A percentile compares a stretch with the other conserved stretches of the same genome.
phyloP scores from a whole-genome alignment of 805 yeast genomes.

The Zygosaccharomyces bailii region DNA sequence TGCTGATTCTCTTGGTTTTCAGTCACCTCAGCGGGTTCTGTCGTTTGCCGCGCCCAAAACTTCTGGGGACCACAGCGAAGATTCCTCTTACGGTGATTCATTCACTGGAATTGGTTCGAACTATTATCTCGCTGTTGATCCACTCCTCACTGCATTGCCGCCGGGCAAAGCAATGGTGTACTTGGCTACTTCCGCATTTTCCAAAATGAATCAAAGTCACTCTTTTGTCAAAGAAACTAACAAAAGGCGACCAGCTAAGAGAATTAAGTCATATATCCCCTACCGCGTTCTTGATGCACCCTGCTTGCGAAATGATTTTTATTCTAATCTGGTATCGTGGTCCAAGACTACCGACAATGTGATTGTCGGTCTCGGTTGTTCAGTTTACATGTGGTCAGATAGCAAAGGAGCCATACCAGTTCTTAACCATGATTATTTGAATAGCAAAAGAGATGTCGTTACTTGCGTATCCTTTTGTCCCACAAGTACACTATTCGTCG shows the following conservation, averaged over 20 bases:
- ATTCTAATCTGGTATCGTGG: constrained; percentile 75
- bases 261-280: constrained; percentile 41
- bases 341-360: constrained; percentile 47
- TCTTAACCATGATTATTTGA: constrained; percentile 38
- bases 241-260: constrained; percentile 24
- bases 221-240: constrained; percentile 12
- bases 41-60: constrained; percentile 24
- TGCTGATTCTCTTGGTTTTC: constrained; percentile 50
- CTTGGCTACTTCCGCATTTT: constrained; percentile 16
- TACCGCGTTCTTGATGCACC: constrained; percentile 64
- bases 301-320: constrained; percentile 69
- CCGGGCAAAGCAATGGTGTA: constrained; percentile 21
- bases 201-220: constrained; percentile 13
- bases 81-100: not conserved
- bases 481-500: constrained; percentile 43
- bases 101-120: constrained; percentile 2
- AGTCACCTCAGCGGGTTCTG: constrained; percentile 42
- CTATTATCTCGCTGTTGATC: constrained; percentile 18
- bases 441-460: constrained; percentile 39
- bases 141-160: constrained; percentile 22
- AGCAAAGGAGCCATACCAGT: constrained; percentile 43
- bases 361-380: constrained; percentile 62
- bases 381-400: constrained; percentile 63
- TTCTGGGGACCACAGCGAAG: constrained; percentile 2
- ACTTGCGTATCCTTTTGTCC: constrained; percentile 58